Percentiles rank a stretch among this genome's conserved stretches.
Conservation (phyloP, 108 stramenopile species). For the Skeletonema potamos region DNA sequence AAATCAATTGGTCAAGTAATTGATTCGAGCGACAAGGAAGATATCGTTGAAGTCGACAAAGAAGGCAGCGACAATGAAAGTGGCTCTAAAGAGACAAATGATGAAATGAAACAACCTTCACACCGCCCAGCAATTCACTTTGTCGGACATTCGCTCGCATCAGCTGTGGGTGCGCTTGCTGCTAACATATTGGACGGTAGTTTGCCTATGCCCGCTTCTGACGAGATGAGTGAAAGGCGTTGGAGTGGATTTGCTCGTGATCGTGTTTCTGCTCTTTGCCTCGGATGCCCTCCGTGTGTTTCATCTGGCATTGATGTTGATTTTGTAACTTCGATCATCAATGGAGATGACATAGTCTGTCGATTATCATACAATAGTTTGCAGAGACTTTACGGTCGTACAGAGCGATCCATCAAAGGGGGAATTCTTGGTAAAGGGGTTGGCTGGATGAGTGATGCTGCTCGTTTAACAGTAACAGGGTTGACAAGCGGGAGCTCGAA, state of each 20-base stretch:
- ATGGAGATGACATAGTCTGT: constrained; percentile 83
- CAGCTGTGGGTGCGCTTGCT: constrained; percentile 70
- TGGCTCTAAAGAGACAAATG: constrained; percentile 22
- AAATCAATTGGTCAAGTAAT: constrained; percentile 19
- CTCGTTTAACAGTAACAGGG: constrained; percentile 71
- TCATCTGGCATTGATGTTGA: constrained; percentile 70
- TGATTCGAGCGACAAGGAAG: not conserved
- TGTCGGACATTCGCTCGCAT: constrained; percentile 79
- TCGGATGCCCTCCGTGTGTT: constrained; percentile 82
- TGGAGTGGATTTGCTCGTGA: constrained; percentile 56
- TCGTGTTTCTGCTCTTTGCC: constrained; percentile 63
- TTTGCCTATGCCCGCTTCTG: constrained; percentile 54
- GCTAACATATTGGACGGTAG: constrained; percentile 75
- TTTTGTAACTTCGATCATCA: constrained; percentile 71
- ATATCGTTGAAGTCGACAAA: not conserved
- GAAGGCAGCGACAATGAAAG: not conserved
- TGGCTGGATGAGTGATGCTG: constrained; percentile 73
- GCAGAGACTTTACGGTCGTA: constrained; percentile 55
- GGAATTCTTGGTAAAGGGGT: constrained; percentile 50
- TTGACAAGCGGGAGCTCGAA: constrained; percentile 67
- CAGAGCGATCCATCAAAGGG: constrained; percentile 45
- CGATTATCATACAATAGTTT: constrained; percentile 60
- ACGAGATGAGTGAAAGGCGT: not conserved
- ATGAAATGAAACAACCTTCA: constrained; percentile 18
- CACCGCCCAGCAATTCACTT: constrained; percentile 68